Base-by-base conservation (phyloP, 768 basidiomycete genomes). In the Filobasidium floriforme region DNA sequence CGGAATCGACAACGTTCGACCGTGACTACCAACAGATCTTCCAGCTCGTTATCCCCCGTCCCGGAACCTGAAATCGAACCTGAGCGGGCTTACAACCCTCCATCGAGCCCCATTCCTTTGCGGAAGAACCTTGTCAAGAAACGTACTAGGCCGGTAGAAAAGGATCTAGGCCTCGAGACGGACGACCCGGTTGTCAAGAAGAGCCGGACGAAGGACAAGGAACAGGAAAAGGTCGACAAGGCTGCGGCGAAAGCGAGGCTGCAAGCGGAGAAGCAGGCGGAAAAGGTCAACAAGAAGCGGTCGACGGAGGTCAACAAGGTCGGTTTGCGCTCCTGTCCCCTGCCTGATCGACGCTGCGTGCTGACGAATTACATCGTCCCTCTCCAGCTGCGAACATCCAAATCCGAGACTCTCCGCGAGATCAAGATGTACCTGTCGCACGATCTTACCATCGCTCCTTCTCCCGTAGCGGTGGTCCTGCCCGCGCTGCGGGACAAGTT, bases 241-340 rank as follows among this genome's bases (percentile, higher is more conserved):
- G 64, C 41, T 29, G 3, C 41, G 41, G 64, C 57, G 57, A 65
- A 65, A 32, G 22, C 32, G 24, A 51, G 49, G 37, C 18, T 40
- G 7, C 18, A 59, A n/a, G 46, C 26, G 43, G 64, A 65, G 4
- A 52, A 41, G 18, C 51, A 57, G 37, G 22, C 26, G 26, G 63
- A 65, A 65, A 57, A 55, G 63, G 41, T 19, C 11, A 2, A 65
- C 28, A 67, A 61, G 41, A 61, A 52, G n/a, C 32, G 49, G 22
- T 54, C 41, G 22, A 28, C 14, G 43, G 66, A 67, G 28, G 66
- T 43, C 24, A 67, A 67, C 66, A 67, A 62, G 66, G 66, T 66
- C 26, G 15, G 60, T 26, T n/a, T n/a, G n/a, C n/a, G n/a, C n/a
- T n/a, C n/a, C n/a, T n/a, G n/a, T n/a, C n/a, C n/a, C n/a, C n/a